A percentile compares a stretch with the other conserved stretches of the same genome.
phyloP scores from a whole-genome alignment of 352 stramenopile genomes.

The Pythium biforme region DNA sequence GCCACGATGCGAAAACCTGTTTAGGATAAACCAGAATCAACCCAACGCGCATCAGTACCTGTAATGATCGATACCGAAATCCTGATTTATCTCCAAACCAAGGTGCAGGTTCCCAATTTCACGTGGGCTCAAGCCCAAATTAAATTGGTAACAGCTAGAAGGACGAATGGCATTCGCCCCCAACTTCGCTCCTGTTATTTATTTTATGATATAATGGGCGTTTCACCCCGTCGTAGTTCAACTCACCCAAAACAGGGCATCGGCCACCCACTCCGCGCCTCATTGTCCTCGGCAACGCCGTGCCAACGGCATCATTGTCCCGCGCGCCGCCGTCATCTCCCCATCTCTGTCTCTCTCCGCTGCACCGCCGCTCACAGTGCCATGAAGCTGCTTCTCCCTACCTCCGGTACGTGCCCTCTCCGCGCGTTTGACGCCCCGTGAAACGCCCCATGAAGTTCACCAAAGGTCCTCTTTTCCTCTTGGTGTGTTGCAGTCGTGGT shows the following conservation, averaged over 20 bases:
- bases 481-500: slow-evolving; percentile 44
- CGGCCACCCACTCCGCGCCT: background rate
- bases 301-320: background rate
- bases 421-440: background rate
- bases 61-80: background rate
- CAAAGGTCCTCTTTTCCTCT: background rate
- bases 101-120: background rate
- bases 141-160: background rate
- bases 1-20: background rate
- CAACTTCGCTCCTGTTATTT: no score
- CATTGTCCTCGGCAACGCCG: background rate
- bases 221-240: slow-evolving; percentile 16
- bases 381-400: slow-evolving; percentile 22
- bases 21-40: background rate
- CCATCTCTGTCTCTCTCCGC: background rate
- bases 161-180: slow-evolving; percentile 1
- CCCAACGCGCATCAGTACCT: background rate
- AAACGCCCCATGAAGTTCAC: no score
- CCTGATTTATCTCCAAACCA: slow-evolving; percentile 2
- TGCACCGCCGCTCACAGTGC: background rate
- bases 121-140: slow-evolving; percentile 5
- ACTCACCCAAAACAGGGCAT: slow-evolving; percentile 11
- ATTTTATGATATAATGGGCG: background rate
- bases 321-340: background rate
- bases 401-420: slow-evolving; percentile 9